phyloP scores from a whole-genome alignment of 192 early-diverging fungal genomes.

The Geranomyces michiganensis region DNA sequence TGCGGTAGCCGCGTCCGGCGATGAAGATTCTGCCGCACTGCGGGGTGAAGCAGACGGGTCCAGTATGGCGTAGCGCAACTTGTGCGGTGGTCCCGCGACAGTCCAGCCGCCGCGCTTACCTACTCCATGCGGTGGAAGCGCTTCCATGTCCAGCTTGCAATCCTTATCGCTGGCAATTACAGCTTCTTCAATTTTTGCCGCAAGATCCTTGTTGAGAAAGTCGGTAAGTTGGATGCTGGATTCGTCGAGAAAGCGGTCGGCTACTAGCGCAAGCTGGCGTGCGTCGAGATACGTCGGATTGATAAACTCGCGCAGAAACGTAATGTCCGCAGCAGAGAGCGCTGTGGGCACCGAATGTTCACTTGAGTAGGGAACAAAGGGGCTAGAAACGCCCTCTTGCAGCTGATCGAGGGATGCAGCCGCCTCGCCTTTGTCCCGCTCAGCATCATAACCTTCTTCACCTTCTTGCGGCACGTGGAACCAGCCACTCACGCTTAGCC shows the following conservation, averaged over 20 bases:
- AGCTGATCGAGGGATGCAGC: constrained; percentile 63
- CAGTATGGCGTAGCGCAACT: constrained; percentile 64
- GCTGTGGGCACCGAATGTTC: constrained; percentile 24
- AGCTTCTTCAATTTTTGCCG: constrained; percentile 39
- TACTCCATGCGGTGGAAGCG: constrained; percentile 56
- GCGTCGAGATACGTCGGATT: constrained; percentile 68
- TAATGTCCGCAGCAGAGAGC: constrained; percentile 42
- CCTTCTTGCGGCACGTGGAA: constrained; percentile 77
- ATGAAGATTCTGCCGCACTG: constrained; percentile 6
- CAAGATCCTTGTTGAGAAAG: constrained; percentile 58
- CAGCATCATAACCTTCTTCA: constrained; percentile 63
- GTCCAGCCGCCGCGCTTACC: constrained; percentile 62
- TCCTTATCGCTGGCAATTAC: constrained; percentile 48
- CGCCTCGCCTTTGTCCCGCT: constrained; percentile 44
- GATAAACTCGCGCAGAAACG: constrained; percentile 53
- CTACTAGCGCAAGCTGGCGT: constrained; percentile 52
- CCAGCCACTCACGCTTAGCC: constrained; percentile 75
- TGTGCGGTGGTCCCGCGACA: constrained; percentile 65
- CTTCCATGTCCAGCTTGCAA: constrained; percentile 44
- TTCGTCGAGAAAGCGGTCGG: constrained; percentile 68
- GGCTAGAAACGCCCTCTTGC: constrained; percentile 20
- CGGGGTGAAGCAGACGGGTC: constrained; percentile 18
- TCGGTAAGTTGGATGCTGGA: constrained; percentile 66
- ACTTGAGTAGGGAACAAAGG: constrained; percentile 14
- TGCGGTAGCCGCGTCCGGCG: constrained; percentile 18